A percentile compares a stretch with the other conserved stretches of the same genome.
These are phyloP conservation scores for Russula emetica DNA, from an alignment of 768 basidiomycete genomes.

Conservation along the genomic window DNA sequence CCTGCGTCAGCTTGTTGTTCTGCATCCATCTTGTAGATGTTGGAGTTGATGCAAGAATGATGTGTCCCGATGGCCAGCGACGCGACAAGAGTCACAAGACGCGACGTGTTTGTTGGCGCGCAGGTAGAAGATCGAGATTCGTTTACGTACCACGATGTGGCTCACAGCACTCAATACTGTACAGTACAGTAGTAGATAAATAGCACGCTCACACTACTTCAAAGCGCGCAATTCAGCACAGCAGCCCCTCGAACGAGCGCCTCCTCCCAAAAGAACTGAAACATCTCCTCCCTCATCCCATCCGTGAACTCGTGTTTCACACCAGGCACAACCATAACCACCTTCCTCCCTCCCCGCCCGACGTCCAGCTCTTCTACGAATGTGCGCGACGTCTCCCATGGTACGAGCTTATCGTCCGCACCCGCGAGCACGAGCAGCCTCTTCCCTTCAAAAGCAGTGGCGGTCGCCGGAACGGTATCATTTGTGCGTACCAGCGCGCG, in stretches of 20 bases:
- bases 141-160: too few species aligned
- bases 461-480: constrained; percentile 47
- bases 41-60: too few species aligned
- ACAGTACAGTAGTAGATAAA: too few species aligned
- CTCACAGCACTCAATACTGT: too few species aligned
- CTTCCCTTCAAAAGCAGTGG: constrained; percentile 61
- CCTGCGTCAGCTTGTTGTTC: neutral
- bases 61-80: too few species aligned
- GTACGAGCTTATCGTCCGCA: constrained; percentile 38
- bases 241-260: constrained; percentile 9
- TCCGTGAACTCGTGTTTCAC: constrained; percentile 38
- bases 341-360: constrained; percentile 33
- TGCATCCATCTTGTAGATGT: constrained; percentile 10
- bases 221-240: constrained; percentile 5
- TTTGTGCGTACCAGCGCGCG: constrained; percentile 42
- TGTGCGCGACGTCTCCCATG: constrained; percentile 31
- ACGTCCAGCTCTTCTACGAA: constrained; percentile 35
- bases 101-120: too few species aligned
- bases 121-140: too few species aligned
- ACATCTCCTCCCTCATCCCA: constrained; percentile 36
- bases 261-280: constrained; percentile 29
- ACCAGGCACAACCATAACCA: constrained; percentile 32
- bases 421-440: constrained; percentile 72
- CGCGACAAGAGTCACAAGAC: too few species aligned
- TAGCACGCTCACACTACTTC: too few species aligned